Conservation (phyloP, 257 asterid genomes). For the Ligustrum vulgare region DNA sequence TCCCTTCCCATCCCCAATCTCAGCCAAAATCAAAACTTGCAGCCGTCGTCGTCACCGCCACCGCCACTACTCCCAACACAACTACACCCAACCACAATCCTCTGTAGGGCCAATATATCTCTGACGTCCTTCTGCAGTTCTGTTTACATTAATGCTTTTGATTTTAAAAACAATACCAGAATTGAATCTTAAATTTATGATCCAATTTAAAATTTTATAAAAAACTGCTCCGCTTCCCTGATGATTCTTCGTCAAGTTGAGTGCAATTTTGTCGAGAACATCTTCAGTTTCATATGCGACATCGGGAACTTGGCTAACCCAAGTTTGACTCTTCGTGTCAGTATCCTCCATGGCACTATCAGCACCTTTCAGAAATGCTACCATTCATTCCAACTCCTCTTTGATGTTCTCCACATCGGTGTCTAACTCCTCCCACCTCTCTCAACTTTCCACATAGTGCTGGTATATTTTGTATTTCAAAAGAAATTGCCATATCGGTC, state of each 20-base stretch:
- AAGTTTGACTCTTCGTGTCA: conserved; percentile 12
- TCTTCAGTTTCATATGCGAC: conserved; percentile 29
- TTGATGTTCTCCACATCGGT: background rate
- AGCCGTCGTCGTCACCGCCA: too few species aligned
- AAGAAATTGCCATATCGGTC: too few species aligned
- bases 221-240: background rate
- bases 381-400: conserved; percentile 19
- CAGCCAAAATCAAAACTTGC: too few species aligned
- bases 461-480: too few species aligned
- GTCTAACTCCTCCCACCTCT: too few species aligned
- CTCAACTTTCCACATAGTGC: too few species aligned
- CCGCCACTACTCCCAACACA: too few species aligned
- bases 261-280: conserved; percentile 10
- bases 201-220: background rate
- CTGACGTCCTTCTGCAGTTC: conserved; percentile 11
- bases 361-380: conserved; percentile 17
- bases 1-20: too few species aligned
- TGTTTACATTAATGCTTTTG: background rate
- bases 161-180: conserved; percentile 11
- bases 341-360: background rate
- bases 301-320: conserved; percentile 27
- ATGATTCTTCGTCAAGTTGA: background rate
- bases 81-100: too few species aligned
- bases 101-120: conserved; percentile 10
- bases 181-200: background rate